Conservation (phyloP, 176 grass and related monocot species). For the Raddia distichophylla region DNA sequence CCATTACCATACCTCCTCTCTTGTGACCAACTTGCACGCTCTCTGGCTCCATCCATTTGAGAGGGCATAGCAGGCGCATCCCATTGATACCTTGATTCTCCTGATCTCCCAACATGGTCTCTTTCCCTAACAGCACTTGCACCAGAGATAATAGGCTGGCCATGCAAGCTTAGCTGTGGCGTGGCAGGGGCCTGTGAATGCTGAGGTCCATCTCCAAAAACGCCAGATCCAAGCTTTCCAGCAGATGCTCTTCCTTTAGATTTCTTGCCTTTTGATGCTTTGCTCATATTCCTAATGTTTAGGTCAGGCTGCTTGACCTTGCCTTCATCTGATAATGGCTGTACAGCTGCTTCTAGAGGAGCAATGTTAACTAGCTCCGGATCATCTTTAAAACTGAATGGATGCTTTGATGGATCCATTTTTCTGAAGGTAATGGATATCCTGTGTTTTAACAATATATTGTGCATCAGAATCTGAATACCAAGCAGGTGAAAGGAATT, state of each 20-base stretch:
- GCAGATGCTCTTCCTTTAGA: slow-evolving; percentile 47
- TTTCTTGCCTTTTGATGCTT: slow-evolving; percentile 46
- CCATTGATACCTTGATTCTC: slow-evolving; percentile 33
- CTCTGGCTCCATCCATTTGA: slow-evolving; percentile 23
- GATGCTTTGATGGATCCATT: slow-evolving; percentile 74
- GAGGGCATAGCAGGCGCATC: not conserved
- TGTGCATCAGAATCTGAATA: slow-evolving; percentile 30
- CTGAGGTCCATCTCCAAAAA: slow-evolving; percentile 42
- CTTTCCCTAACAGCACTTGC: slow-evolving; percentile 35
- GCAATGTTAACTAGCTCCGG: slow-evolving; percentile 58
- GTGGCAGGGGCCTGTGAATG: slow-evolving; percentile 10
- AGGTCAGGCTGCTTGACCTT: slow-evolving; percentile 34
- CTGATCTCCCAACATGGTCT: slow-evolving; percentile 4
- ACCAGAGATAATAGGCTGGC: slow-evolving; percentile 10
- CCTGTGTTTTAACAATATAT: slow-evolving; percentile 50
- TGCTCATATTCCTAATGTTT: slow-evolving; percentile 39
- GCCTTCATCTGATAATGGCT: slow-evolving; percentile 49
- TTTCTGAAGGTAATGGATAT: slow-evolving; percentile 91
- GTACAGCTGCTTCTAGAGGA: slow-evolving; percentile 42
- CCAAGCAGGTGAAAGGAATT: slow-evolving; percentile 19
- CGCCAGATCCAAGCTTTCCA: slow-evolving; percentile 31
- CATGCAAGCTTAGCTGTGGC: slow-evolving; percentile 7
- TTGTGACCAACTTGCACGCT: slow-evolving; percentile 21
- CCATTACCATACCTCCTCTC: slow-evolving; percentile 37
- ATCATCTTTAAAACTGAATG: slow-evolving; percentile 60